Conservation (phyloP, 768 basidiomycete species). For the Mycena venus region DNA sequence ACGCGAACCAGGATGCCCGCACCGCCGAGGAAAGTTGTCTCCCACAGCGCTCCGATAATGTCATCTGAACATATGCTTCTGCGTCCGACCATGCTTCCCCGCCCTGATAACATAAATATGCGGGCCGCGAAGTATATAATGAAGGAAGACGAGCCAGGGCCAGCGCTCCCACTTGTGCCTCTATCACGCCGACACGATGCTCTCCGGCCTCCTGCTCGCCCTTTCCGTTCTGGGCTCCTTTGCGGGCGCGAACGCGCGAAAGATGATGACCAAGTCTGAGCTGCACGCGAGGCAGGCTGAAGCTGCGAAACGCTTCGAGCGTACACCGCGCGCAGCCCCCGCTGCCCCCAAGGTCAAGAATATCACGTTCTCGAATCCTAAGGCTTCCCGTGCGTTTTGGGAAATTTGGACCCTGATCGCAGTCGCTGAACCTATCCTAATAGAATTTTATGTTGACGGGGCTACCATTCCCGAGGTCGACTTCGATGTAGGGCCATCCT, state of each 20-base stretch:
- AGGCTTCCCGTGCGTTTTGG: conserved; percentile 66
- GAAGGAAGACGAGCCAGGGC: not conserved
- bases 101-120: conserved; percentile 35
- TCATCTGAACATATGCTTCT: conserved; percentile 5
- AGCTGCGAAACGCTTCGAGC: conserved; percentile 59
- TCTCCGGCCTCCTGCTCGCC: conserved; percentile 35
- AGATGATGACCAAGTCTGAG: conserved; percentile 55
- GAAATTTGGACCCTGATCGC: not conserved
- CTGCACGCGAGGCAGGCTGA: conserved; percentile 59
- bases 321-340: conserved; percentile 23
- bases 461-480: conserved; percentile 74
- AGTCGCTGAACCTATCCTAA: not conserved
- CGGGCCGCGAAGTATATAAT: conserved; percentile 1
- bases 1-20: not conserved
- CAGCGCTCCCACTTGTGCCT: not conserved
- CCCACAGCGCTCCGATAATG: not conserved
- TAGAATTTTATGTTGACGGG: conserved; percentile 82
- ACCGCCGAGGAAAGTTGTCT: not conserved
- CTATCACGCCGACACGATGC: conserved; percentile 10
- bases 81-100: conserved; percentile 24
- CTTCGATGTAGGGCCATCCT: conserved; percentile 82
- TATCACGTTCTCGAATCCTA: conserved; percentile 79
- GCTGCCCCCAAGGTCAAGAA: conserved; percentile 54
- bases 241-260: conserved; percentile 41
- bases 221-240: conserved; percentile 32